Conservation (phyloP, 805 yeast species). For the Hanseniaspora hatyaiensis region DNA sequence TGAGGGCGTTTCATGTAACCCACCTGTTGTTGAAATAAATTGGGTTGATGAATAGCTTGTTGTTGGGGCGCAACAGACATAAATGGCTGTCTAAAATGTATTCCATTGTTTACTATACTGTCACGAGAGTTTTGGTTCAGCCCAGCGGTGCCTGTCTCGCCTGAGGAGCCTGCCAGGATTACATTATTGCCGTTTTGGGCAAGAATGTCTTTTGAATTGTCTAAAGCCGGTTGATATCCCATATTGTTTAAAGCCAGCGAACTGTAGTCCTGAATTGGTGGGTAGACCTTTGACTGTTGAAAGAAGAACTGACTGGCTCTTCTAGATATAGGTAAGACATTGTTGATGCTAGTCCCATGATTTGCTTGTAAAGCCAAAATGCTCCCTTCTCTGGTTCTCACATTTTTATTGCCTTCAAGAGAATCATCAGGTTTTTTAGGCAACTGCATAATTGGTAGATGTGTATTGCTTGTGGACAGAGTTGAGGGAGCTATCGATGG, state of each 20-base stretch:
- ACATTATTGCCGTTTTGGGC: neutral
- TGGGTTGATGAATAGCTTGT: too few species aligned
- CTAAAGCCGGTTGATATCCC: too few species aligned
- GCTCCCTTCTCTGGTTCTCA: slow-evolving; percentile 11
- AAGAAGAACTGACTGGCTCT: slow-evolving; percentile 11
- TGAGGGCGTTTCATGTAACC: slow-evolving; percentile 17
- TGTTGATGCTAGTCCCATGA: neutral
- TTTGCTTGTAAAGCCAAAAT: neutral
- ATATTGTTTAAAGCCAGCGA: neutral
- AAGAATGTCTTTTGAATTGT: too few species aligned
- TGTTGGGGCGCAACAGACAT: too few species aligned
- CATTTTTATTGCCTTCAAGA: neutral
- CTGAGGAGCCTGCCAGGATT: slow-evolving; percentile 1
- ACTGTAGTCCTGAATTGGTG: slow-evolving; percentile 2
- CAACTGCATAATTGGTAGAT: neutral
- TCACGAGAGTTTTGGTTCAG: too few species aligned
- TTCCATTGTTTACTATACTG: slow-evolving; percentile 12
- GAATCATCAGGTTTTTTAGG: too few species aligned
- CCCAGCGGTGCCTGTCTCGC: slow-evolving; percentile 8
- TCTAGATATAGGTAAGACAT: slow-evolving; percentile 7
- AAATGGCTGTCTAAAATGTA: slow-evolving; percentile 2
- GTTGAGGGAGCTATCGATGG: neutral
- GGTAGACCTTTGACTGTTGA: slow-evolving; percentile 1
- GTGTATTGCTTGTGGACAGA: neutral
- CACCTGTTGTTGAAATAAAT: neutral